Conservation (phyloP, 345 rosid species). For the Crucihimalaya himalaica region DNA sequence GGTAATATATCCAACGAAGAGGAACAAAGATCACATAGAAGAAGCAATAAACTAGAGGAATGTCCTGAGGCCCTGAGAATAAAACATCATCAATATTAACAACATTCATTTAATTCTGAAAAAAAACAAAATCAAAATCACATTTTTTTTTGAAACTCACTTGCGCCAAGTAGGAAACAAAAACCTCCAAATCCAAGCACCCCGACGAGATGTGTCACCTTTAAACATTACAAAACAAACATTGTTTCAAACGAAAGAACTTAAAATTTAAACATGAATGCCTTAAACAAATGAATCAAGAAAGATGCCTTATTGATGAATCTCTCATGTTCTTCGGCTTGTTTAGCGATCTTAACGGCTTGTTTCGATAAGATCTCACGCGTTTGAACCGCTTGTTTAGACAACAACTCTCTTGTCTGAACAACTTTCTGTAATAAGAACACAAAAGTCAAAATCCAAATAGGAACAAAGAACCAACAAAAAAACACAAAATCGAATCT, state of each 20-base stretch:
- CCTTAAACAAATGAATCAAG: constrained; percentile 8
- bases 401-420: constrained; percentile 74
- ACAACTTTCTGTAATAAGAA: constrained; percentile 55
- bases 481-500: constrained; percentile 24
- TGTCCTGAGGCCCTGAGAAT: constrained; percentile 81
- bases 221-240: constrained; percentile 30
- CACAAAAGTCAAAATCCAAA: constrained; percentile 3
- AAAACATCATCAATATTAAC: constrained; percentile 2
- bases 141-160: constrained; percentile 47
- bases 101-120: background rate
- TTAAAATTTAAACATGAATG: background rate
- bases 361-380: constrained; percentile 84
- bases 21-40: constrained; percentile 87
- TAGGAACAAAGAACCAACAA: too few species aligned
- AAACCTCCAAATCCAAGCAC: constrained; percentile 94
- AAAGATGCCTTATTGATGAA: constrained; percentile 71
- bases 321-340: constrained; percentile 89
- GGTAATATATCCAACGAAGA: constrained; percentile 94
- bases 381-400: constrained; percentile 80
- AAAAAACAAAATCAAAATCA: background rate
- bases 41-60: constrained; percentile 79
- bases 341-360: constrained; percentile 90
- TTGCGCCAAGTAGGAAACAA: constrained; percentile 91
- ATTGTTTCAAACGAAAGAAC: background rate
- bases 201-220: constrained; percentile 89